phyloP scores from a whole-genome alignment of 768 basidiomycete species.

The Hygrocybe coccinea region DNA sequence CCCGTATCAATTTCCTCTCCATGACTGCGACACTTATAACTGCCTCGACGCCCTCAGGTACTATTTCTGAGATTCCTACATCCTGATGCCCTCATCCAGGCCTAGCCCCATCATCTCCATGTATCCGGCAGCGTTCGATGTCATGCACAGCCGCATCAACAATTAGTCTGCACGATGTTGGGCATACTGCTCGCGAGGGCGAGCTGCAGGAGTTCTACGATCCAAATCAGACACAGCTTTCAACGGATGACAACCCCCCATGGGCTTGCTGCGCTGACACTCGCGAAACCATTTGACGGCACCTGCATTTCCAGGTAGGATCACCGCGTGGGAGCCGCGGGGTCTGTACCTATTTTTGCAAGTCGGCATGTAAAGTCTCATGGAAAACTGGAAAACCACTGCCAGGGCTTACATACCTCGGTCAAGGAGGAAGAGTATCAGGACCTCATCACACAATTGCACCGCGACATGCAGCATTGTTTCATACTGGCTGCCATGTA shows the following conservation, averaged over 20 bases:
- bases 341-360: conserved; percentile 26
- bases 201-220: conserved; percentile 34
- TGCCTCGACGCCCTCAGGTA: no score
- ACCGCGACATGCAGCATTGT: conserved; percentile 36
- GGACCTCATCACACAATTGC: conserved; percentile 26
- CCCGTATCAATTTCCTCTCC: no score
- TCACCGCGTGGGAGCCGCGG: conserved; percentile 27
- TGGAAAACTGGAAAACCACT: neutral
- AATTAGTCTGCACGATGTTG: conserved; percentile 28
- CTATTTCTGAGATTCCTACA: no score
- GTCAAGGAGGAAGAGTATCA: conserved; percentile 33
- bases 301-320: conserved; percentile 29
- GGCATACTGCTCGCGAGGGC: conserved; percentile 29
- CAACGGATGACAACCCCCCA: conserved; percentile 33
- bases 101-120: no score
- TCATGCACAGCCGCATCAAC: conserved; percentile 39
- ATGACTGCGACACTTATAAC: no score
- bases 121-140: conserved; percentile 32
- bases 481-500: conserved; percentile 22
- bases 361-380: conserved; percentile 1
- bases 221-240: conserved; percentile 29
- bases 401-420: conserved; percentile 22
- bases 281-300: conserved; percentile 31
- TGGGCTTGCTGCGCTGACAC: conserved; percentile 24
- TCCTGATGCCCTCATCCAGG: no score